Conservation (phyloP, 352 stramenopile genomes). For the Phytophthora cajani region DNA sequence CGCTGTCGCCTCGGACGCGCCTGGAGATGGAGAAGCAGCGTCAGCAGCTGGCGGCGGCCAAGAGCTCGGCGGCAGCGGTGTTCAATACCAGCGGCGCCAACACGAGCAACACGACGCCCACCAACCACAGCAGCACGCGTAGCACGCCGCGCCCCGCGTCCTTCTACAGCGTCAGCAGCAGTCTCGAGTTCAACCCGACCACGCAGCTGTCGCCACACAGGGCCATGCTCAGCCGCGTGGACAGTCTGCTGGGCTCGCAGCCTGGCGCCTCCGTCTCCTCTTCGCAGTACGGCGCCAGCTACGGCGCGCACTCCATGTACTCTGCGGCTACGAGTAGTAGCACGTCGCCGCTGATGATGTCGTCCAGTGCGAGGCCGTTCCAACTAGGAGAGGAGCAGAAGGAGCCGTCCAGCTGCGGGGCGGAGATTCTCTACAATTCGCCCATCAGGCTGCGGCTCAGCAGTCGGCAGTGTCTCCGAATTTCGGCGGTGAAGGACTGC, state of each 20-base stretch:
- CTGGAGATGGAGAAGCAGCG: slow-evolving; percentile 57
- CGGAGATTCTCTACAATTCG: slow-evolving; percentile 78
- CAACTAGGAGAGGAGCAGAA: slow-evolving; percentile 46
- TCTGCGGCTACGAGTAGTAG: slow-evolving; percentile 17
- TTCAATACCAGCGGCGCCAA: slow-evolving; percentile 31
- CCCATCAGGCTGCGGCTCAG: slow-evolving; percentile 71
- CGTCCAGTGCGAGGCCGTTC: slow-evolving; percentile 23
- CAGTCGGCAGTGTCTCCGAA: slow-evolving; percentile 73
- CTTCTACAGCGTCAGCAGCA: slow-evolving; percentile 32
- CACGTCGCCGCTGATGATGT: slow-evolving; percentile 18
- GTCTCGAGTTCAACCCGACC: slow-evolving; percentile 15
- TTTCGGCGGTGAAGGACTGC: slow-evolving; percentile 38
- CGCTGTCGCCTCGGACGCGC: slow-evolving; percentile 56
- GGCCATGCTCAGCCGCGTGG: slow-evolving; percentile 66
- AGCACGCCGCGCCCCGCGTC: slow-evolving; percentile 36
- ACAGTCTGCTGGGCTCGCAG: slow-evolving; percentile 50
- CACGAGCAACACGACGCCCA: slow-evolving; percentile 42
- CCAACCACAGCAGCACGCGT: slow-evolving; percentile 28
- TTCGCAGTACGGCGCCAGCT: slow-evolving; percentile 26
- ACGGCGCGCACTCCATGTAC: slow-evolving; percentile 18
- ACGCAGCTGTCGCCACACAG: slow-evolving; percentile 67
- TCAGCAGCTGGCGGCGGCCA: slow-evolving; percentile 16
- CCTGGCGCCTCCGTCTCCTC: slow-evolving; percentile 6
- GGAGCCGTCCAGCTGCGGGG: slow-evolving; percentile 69
- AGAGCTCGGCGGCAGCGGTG: slow-evolving; percentile 7